phyloP scores from a whole-genome alignment of 2,329 filamentous ascomycete genomes.

The Pseudopithomyces maydicus region DNA sequence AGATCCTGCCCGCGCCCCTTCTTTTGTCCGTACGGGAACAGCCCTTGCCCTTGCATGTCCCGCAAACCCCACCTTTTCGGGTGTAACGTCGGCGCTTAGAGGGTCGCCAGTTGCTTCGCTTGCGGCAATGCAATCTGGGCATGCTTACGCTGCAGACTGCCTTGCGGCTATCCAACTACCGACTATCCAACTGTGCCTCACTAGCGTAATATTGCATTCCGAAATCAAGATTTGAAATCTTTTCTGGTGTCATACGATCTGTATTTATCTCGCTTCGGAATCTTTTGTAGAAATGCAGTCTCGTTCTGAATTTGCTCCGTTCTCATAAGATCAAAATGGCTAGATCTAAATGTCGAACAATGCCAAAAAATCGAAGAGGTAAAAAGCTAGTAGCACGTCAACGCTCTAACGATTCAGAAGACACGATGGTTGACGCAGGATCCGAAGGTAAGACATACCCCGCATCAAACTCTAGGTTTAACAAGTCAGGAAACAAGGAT shows the following conservation, averaged over 20 bases:
- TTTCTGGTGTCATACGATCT: no score
- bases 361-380: background rate
- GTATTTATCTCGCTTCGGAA: no score
- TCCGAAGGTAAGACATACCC: background rate
- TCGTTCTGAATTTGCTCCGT: no score
- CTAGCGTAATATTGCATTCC: no score
- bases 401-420: background rate
- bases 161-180: no score
- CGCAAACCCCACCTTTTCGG: background rate
- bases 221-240: no score
- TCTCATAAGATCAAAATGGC: background rate
- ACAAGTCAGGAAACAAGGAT: background rate
- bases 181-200: no score
- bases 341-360: background rate
- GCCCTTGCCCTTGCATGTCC: background rate
- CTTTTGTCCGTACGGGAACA: background rate
- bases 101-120: background rate
- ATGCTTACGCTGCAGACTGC: no score
- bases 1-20: background rate
- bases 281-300: no score
- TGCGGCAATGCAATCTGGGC: background rate
- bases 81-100: background rate
- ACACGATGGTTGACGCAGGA: background rate
- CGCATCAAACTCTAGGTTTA: background rate
- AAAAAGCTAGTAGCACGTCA: background rate